phyloP scores from a whole-genome alignment of 2,329 filamentous ascomycete genomes.

The Meredithiella fracta region DNA sequence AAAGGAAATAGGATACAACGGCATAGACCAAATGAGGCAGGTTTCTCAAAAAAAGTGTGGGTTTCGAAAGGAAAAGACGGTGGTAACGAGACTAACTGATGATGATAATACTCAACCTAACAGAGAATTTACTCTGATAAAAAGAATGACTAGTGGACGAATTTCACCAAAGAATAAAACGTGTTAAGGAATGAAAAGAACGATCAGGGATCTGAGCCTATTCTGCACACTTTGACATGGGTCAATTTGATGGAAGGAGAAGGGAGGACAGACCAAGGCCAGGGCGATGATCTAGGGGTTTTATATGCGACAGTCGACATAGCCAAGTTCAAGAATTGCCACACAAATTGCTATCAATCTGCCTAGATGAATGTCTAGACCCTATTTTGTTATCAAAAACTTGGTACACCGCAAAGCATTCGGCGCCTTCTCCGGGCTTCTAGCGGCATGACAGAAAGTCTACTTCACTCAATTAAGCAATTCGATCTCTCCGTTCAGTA shows the following conservation, averaged over 20 bases:
- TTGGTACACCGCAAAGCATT: too few relatives aligned
- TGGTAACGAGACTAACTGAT: neutral
- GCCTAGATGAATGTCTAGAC: too few relatives aligned
- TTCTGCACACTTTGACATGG: neutral
- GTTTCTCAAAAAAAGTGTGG: neutral
- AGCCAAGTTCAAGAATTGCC: neutral
- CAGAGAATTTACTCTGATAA: neutral
- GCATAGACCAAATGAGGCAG: neutral
- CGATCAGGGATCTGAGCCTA: neutral
- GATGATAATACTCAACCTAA: neutral
- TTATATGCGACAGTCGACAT: neutral
- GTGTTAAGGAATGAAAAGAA: slow-evolving; percentile 3
- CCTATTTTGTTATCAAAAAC: too few relatives aligned
- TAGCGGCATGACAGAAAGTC: neutral
- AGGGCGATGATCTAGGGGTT: neutral
- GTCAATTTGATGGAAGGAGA: neutral
- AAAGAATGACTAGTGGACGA: slow-evolving; percentile 3
- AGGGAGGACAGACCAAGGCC: neutral
- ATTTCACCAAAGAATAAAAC: neutral
- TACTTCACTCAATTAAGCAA: neutral
- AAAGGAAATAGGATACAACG: neutral
- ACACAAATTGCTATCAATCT: too few relatives aligned
- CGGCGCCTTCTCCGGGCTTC: neutral
- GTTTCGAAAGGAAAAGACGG: neutral
- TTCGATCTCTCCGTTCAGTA: neutral